These are phyloP conservation scores for Tetradesmus lagerheimii DNA, from an alignment of 139 green algal species.

Conservation along the genomic window DNA sequence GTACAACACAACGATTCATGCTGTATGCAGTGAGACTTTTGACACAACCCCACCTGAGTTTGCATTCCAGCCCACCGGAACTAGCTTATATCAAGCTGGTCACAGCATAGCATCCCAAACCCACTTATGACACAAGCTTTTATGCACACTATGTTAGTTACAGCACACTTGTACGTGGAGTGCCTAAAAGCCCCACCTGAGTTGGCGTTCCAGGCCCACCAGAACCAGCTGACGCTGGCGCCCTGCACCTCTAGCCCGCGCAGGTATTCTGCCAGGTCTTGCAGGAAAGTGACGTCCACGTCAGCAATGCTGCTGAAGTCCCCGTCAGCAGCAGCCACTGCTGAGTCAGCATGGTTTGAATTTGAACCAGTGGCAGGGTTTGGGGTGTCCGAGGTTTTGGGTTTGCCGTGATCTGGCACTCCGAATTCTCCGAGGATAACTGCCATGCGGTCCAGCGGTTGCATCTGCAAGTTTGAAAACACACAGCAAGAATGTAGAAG, in stretches of 20 bases:
- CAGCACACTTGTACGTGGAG: too few relatives aligned
- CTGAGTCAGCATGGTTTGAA: background rate
- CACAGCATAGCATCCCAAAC: too few relatives aligned
- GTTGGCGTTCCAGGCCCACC: constrained; percentile 32
- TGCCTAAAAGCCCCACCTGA: background rate
- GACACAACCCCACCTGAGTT: too few relatives aligned
- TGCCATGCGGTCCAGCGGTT: background rate
- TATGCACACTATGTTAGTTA: too few relatives aligned
- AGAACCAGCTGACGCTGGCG: background rate
- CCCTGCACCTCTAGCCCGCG: background rate
- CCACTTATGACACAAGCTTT: too few relatives aligned
- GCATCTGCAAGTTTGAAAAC: background rate
- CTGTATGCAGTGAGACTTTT: too few relatives aligned
- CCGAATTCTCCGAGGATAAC: constrained; percentile 16
- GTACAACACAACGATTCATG: too few relatives aligned
- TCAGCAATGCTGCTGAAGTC: background rate
- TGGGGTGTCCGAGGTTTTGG: too few relatives aligned
- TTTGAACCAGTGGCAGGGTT: background rate
- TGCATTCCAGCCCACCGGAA: too few relatives aligned
- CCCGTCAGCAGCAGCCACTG: background rate
- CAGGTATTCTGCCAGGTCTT: background rate
- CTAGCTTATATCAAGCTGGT: too few relatives aligned
- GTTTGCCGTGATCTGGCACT: background rate
- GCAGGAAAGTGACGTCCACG: constrained; percentile 16
- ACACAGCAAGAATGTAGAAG: too few relatives aligned